A percentile compares a stretch with the other conserved stretches of the same genome.
phyloP scores from a whole-genome alignment of 1,284 basidiomycete species.

The Papiliotrema laurentii region DNA sequence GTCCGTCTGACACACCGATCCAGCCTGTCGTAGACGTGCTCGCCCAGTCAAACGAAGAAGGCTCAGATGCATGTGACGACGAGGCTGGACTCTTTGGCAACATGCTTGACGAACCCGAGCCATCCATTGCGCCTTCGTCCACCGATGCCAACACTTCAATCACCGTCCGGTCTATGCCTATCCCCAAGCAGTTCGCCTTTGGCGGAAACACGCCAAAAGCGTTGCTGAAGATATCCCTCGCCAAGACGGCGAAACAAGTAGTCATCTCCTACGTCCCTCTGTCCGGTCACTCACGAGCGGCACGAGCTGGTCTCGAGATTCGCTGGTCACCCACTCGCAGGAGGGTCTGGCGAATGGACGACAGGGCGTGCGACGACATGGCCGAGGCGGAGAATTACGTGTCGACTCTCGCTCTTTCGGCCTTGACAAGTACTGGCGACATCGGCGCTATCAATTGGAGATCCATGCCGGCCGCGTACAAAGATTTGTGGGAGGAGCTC shows the following conservation, averaged over 20 bases:
- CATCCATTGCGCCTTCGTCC: constrained; percentile 32
- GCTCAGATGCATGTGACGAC: constrained; percentile 23
- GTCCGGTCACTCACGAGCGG: constrained; percentile 65
- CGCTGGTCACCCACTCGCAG: constrained; percentile 62
- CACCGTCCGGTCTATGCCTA: constrained; percentile 65
- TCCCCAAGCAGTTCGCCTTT: constrained; percentile 71
- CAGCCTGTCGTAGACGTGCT: background rate
- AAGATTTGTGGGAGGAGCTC: constrained; percentile 91
- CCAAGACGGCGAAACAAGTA: constrained; percentile 63
- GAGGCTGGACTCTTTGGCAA: constrained; percentile 67
- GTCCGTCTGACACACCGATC: background rate
- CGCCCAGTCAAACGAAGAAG: constrained; percentile 1
- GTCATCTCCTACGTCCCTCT: constrained; percentile 63
- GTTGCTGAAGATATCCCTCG: constrained; percentile 22
- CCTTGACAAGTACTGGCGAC: constrained; percentile 56
- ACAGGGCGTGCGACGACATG: constrained; percentile 73
- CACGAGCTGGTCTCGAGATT: constrained; percentile 64
- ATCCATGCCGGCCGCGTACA: constrained; percentile 71
- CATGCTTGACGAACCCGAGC: constrained; percentile 63
- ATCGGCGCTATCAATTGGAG: constrained; percentile 46
- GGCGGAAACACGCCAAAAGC: constrained; percentile 34
- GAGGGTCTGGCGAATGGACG: constrained; percentile 76
- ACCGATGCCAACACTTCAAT: constrained; percentile 57
- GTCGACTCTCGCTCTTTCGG: constrained; percentile 77
- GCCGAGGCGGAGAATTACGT: constrained; percentile 87